phyloP scores from a whole-genome alignment of 208 protist genomes.

The Trypanosoma avium region DNA sequence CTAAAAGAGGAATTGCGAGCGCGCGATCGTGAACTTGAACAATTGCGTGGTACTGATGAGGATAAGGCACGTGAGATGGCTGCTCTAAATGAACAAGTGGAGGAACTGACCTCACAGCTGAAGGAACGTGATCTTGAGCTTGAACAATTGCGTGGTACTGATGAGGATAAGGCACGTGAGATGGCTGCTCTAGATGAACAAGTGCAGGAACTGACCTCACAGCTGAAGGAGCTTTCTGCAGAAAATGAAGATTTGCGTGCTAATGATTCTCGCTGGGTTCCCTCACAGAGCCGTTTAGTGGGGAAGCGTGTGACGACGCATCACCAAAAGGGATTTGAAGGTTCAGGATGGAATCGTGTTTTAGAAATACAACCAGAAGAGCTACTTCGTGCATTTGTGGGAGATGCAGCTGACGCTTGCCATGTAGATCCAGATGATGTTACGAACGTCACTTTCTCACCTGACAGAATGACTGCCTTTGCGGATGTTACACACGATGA shows the following conservation, averaged over 20 bases:
- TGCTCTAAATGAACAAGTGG: background rate
- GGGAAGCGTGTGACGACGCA: background rate
- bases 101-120: background rate
- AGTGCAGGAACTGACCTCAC: background rate
- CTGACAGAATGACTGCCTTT: background rate
- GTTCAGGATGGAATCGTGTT: background rate
- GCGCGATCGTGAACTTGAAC: conserved; percentile 10
- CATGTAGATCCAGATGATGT: background rate
- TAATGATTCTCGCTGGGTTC: background rate
- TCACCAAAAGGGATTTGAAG: background rate
- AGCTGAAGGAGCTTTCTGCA: conserved; percentile 22
- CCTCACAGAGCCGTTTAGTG: background rate
- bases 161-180: background rate
- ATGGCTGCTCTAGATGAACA: background rate
- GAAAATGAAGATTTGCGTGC: conserved; percentile 11
- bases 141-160: background rate
- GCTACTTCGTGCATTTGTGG: background rate
- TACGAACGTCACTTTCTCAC: background rate
- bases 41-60: background rate
- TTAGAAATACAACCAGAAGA: background rate
- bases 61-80: background rate
- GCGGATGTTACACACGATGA: background rate
- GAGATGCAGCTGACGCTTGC: background rate
- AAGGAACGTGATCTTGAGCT: background rate
- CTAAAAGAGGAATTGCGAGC: conserved; percentile 16